Conservation (phyloP, 179 eudicot species). For the Carnegiea gigantea region DNA sequence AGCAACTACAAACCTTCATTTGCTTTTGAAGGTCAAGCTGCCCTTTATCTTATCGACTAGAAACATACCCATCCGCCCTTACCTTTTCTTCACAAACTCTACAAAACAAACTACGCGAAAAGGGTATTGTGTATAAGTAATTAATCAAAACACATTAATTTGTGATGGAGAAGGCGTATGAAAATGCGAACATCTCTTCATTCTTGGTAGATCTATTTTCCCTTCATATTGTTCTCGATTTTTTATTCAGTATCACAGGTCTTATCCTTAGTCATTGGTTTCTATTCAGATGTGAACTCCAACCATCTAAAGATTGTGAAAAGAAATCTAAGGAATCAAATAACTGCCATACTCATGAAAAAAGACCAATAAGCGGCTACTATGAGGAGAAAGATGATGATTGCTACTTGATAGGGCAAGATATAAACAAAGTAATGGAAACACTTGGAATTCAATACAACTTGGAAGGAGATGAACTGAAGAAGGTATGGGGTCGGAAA, state of each 20-base stretch:
- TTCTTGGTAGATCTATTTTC: conserved; percentile 8
- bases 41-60: not conserved
- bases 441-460: conserved; percentile 46
- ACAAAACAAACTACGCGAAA: not conserved
- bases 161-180: not conserved
- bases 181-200: conserved; percentile 8
- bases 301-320: not conserved
- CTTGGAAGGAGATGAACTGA: conserved; percentile 29
- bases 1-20: not conserved
- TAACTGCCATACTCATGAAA: not conserved
- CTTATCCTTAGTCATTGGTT: not conserved
- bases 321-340: conserved; percentile 2
- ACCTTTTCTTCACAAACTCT: not conserved
- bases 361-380: not conserved
- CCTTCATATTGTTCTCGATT: not conserved
- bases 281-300: not conserved
- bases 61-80: not conserved
- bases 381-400: not conserved
- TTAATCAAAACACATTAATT: not conserved
- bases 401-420: conserved; percentile 19
- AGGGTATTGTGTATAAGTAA: not conserved
- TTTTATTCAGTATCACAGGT: not conserved
- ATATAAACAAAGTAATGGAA: conserved; percentile 43
- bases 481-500: conserved; percentile 27
- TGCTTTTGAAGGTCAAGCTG: not conserved